phyloP scores from a whole-genome alignment of 495 filamentous ascomycete genomes.

The Lophium mytilinum region DNA sequence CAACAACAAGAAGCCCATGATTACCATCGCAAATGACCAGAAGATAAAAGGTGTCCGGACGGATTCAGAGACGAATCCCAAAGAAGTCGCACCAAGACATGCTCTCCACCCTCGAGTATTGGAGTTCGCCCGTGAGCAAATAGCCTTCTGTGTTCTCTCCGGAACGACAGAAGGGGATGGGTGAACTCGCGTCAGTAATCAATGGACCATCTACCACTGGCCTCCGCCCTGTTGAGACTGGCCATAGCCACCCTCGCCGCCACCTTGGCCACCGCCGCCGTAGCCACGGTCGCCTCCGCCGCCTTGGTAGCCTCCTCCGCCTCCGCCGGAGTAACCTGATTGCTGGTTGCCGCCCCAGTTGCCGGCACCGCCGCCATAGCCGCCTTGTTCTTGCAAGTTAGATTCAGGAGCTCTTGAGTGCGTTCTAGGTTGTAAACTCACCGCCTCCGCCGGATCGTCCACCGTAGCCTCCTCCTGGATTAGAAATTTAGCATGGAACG shows the following conservation, averaged over 20 bases:
- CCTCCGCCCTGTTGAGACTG: slow-evolving; percentile 15
- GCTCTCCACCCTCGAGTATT: background rate
- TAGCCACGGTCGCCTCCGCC: slow-evolving; percentile 12
- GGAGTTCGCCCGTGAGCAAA: background rate
- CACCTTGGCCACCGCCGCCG: slow-evolving; percentile 10
- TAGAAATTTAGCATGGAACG: background rate
- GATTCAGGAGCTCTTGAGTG: background rate
- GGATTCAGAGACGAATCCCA: slow-evolving; percentile 1
- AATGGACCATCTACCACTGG: slow-evolving; percentile 1
- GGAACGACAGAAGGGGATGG: background rate
- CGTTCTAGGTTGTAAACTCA: background rate
- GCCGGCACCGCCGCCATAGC: slow-evolving; percentile 44
- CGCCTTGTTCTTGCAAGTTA: slow-evolving; percentile 25
- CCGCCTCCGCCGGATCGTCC: slow-evolving; percentile 18
- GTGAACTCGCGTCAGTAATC: background rate
- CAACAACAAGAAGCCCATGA: background rate
- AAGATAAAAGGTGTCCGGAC: slow-evolving; percentile 1
- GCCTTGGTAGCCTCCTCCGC: slow-evolving; percentile 16
- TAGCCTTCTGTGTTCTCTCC: slow-evolving; percentile 1
- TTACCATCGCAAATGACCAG: slow-evolving; percentile 1
- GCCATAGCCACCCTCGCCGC: slow-evolving; percentile 3
- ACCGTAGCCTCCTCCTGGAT: slow-evolving; percentile 21
- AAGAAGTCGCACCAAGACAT: background rate
- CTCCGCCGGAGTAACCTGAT: slow-evolving; percentile 15
- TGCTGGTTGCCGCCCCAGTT: slow-evolving; percentile 37